Percentiles rank a stretch among this genome's conserved stretches.
Evolutionary conservation across 2,329 filamentous ascomycete species (phyloP).

Genomic region (Aspergillus fijiensis): DNA sequence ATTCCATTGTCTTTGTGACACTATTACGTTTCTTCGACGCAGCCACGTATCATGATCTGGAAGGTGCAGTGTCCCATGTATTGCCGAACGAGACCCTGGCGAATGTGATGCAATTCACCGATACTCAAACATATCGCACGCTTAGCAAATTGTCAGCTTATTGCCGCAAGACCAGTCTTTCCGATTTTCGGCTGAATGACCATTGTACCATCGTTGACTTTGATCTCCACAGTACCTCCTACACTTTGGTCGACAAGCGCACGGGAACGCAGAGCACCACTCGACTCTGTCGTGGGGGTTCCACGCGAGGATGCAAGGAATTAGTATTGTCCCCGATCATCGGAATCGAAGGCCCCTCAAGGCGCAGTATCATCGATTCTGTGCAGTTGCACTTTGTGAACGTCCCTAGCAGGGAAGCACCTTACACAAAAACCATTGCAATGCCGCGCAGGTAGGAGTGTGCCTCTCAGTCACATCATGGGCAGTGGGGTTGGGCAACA

Average conservation of each 20-base stretch:
- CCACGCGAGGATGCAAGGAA: background rate
- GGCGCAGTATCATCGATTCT: conserved; percentile 11
- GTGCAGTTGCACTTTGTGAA: conserved; percentile 2
- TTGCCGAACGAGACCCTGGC: conserved; percentile 21
- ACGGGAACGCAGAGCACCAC: conserved; percentile 8
- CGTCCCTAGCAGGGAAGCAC: background rate
- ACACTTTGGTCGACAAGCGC: conserved; percentile 14
- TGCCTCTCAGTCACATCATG: too few relatives aligned
- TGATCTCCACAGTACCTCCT: background rate
- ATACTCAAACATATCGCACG: conserved; percentile 14
- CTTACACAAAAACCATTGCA: background rate
- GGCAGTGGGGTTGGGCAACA: too few relatives aligned
- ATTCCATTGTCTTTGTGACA: background rate
- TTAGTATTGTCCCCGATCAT: conserved; percentile 14
- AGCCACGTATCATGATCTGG: conserved; percentile 8
- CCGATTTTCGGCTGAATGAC: conserved; percentile 17
- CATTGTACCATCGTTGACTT: conserved; percentile 14
- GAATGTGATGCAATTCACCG: conserved; percentile 18
- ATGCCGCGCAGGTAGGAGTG: background rate
- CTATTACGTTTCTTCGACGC: conserved; percentile 16
- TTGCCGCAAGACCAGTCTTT: conserved; percentile 10
- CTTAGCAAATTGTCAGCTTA: conserved; percentile 15
- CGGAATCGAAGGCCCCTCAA: conserved; percentile 7
- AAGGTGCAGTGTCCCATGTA: conserved; percentile 3
- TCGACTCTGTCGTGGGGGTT: background rate